phyloP scores from a whole-genome alignment of 2,329 filamentous ascomycete species.

The Fonsecaea pedrosoi region DNA sequence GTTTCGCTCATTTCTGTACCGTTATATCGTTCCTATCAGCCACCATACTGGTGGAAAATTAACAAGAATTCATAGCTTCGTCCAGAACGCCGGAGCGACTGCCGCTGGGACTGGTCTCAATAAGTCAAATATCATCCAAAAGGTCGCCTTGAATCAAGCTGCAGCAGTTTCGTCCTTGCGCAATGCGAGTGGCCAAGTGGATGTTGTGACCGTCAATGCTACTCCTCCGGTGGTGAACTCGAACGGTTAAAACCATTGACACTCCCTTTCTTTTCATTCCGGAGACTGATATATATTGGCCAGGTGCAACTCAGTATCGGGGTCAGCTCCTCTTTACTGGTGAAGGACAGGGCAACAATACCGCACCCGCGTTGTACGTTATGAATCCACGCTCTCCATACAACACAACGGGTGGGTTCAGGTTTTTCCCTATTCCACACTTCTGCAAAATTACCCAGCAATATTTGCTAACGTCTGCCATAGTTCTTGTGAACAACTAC shows the following conservation, averaged over 20 bases:
- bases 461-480: neutral
- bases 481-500: constrained; percentile 64
- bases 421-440: neutral
- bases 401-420: constrained; percentile 56
- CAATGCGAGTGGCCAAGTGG: constrained; percentile 51
- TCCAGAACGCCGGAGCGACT: constrained; percentile 58
- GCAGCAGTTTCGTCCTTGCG: constrained; percentile 46
- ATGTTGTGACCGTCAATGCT: constrained; percentile 52
- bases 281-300: neutral
- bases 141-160: constrained; percentile 57
- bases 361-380: constrained; percentile 50
- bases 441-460: constrained; percentile 12
- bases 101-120: constrained; percentile 59
- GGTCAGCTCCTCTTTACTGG: constrained; percentile 59
- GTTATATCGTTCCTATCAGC: neutral
- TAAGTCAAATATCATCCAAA: constrained; percentile 60
- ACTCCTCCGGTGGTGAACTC: constrained; percentile 58
- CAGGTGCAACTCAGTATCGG: constrained; percentile 60
- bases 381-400: constrained; percentile 58
- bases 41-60: neutral
- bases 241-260: constrained; percentile 41
- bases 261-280: constrained; percentile 6
- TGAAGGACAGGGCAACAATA: constrained; percentile 58
- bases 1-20: neutral
- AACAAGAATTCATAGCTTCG: constrained; percentile 46